Conservation (phyloP, 192 early-diverging fungal species). For the Chytriomyces sp. region DNA sequence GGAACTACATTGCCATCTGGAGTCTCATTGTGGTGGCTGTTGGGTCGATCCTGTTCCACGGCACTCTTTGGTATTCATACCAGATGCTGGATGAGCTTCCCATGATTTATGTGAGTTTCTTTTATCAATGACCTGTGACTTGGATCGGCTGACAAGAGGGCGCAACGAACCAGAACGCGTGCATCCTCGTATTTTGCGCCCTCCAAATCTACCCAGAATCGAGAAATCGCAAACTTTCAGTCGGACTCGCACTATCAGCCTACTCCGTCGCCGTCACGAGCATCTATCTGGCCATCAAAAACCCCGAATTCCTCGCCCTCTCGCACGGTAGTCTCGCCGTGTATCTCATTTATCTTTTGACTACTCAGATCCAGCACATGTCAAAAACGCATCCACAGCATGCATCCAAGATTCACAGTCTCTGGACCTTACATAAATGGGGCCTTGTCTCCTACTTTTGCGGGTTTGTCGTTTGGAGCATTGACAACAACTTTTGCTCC, state of each 20-base stretch:
- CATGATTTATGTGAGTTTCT: conserved; percentile 49
- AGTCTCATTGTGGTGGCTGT: conserved; percentile 71
- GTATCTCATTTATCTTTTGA: conserved; percentile 9
- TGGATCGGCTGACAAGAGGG: neutral
- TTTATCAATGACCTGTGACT: neutral
- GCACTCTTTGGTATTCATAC: conserved; percentile 63
- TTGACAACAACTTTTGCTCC: conserved; percentile 22
- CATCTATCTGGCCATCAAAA: conserved; percentile 67
- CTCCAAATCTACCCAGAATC: conserved; percentile 19
- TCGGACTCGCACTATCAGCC: neutral
- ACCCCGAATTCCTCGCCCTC: conserved; percentile 70
- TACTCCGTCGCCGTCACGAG: conserved; percentile 26
- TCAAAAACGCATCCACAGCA: neutral
- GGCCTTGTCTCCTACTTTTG: neutral
- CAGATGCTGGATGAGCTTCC: conserved; percentile 73
- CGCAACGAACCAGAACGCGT: conserved; percentile 7
- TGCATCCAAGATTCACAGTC: neutral
- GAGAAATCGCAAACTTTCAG: neutral
- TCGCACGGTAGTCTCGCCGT: conserved; percentile 35
- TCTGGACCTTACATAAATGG: conserved; percentile 12
- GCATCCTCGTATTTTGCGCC: conserved; percentile 43
- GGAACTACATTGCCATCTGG: conserved; percentile 65
- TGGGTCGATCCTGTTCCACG: conserved; percentile 79
- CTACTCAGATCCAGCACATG: conserved; percentile 40
- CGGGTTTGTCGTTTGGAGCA: conserved; percentile 9